phyloP scores from a whole-genome alignment of 2,329 filamentous ascomycete species.

The Ophiostoma ips region DNA sequence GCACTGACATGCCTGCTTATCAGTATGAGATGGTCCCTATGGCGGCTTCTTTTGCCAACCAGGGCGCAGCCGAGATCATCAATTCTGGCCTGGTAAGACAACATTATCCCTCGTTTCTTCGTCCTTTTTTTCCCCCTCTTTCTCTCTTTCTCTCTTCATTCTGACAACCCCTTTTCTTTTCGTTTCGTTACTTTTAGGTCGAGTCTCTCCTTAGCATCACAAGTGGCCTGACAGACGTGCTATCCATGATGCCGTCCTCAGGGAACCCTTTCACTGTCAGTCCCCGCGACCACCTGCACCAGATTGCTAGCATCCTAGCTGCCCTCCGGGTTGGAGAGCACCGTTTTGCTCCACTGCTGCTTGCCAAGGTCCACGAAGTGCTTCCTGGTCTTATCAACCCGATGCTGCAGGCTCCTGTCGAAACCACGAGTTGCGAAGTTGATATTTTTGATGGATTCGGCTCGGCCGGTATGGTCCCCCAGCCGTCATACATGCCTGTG shows the following conservation, averaged over 20 bases:
- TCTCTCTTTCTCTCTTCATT: not conserved
- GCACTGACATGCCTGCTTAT: constrained; percentile 23
- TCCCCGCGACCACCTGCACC: constrained; percentile 59
- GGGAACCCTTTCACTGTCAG: constrained; percentile 49
- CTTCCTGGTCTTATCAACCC: constrained; percentile 49
- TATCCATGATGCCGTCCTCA: constrained; percentile 48
- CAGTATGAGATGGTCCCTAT: constrained; percentile 53
- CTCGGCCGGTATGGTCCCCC: constrained; percentile 45
- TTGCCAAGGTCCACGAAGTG: constrained; percentile 62
- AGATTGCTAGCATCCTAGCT: constrained; percentile 53
- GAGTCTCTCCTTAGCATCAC: constrained; percentile 71
- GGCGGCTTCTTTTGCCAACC: constrained; percentile 56
- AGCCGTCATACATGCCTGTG: constrained; percentile 26
- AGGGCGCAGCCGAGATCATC: constrained; percentile 57
- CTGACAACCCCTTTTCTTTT: not conserved
- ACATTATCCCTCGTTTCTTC: constrained; percentile 23
- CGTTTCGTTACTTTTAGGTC: constrained; percentile 33
- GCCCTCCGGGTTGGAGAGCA: constrained; percentile 61
- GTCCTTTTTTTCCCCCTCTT: not conserved
- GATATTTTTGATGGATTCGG: constrained; percentile 56
- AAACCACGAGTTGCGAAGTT: constrained; percentile 29
- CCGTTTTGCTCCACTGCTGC: constrained; percentile 61
- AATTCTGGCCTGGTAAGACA: constrained; percentile 44
- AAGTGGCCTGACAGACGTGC: constrained; percentile 57
- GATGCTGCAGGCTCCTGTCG: constrained; percentile 44